Percentiles rank a stretch among this genome's conserved stretches.
phyloP scores from a whole-genome alignment of 768 basidiomycete genomes.

The Panaeolus cyanescens region DNA sequence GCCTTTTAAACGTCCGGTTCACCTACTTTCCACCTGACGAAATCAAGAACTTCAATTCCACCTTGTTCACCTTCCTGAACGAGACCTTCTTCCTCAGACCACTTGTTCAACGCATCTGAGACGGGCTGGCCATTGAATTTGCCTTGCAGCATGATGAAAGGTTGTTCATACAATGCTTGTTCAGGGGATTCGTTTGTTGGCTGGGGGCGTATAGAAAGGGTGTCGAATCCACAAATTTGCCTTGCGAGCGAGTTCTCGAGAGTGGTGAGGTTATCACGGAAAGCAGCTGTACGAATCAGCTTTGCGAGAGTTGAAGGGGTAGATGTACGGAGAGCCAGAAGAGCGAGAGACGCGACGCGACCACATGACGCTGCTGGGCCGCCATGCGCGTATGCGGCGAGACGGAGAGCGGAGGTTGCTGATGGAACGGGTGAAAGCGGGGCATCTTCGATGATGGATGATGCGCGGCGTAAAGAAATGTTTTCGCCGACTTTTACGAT shows the following conservation, averaged over 20 bases:
- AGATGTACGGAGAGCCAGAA: constrained; percentile 45
- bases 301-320: constrained; percentile 32
- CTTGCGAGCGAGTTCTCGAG: constrained; percentile 79
- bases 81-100: constrained; percentile 55
- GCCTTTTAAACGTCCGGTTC: constrained; percentile 24
- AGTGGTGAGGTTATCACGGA: constrained; percentile 56
- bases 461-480: constrained; percentile 66
- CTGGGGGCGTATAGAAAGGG: constrained; percentile 45
- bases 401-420: constrained; percentile 41
- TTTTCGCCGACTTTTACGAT: constrained; percentile 84
- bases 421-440: constrained; percentile 31
- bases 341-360: constrained; percentile 58
- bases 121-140: constrained; percentile 45
- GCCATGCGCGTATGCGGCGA: constrained; percentile 67
- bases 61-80: constrained; percentile 30
- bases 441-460: constrained; percentile 40
- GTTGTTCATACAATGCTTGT: constrained; percentile 69
- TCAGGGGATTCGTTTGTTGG: constrained; percentile 34
- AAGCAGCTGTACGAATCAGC: constrained; percentile 46
- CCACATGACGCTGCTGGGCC: constrained; percentile 52
- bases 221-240: constrained; percentile 85
- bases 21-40: constrained; percentile 68
- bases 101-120: constrained; percentile 47
- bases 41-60: constrained; percentile 52
- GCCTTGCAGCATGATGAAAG: constrained; percentile 75